Evolutionary conservation across 805 yeast species (phyloP).

Genomic region (Yarrowia alimentaria): DNA sequence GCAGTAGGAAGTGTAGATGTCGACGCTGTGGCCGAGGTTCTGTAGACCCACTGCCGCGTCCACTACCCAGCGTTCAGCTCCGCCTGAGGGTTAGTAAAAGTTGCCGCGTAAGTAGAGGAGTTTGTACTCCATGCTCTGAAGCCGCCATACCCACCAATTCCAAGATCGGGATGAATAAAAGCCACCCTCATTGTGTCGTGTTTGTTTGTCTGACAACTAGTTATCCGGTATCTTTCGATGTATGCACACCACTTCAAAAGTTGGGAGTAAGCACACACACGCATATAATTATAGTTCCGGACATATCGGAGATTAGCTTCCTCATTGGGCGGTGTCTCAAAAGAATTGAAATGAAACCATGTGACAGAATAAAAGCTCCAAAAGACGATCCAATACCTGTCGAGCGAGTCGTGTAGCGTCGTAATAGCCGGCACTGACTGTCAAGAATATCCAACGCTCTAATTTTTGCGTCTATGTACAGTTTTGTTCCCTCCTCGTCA

Average conservation of each 20-base stretch:
- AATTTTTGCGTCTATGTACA: no score
- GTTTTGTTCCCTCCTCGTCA: neutral
- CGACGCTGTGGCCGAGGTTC: conserved; percentile 58
- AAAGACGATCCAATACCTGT: no score
- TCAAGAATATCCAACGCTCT: no score
- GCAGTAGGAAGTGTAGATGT: conserved; percentile 85
- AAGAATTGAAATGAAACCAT: no score
- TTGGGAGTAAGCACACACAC: no score
- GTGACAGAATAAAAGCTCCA: no score
- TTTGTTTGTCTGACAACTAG: neutral
- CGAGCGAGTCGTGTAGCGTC: no score
- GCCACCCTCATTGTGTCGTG: conserved; percentile 56
- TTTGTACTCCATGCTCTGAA: neutral
- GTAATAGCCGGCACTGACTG: no score
- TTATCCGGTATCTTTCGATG: neutral
- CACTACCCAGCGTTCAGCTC: conserved; percentile 95
- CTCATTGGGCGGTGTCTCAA: no score
- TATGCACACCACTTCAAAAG: no score
- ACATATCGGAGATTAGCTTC: conserved; percentile 5
- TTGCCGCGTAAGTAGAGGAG: conserved; percentile 32
- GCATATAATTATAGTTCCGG: conserved; percentile 2
- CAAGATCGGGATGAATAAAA: conserved; percentile 91
- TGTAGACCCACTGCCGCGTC: conserved; percentile 92
- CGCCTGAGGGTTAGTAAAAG: no score
- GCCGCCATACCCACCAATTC: conserved; percentile 57